These are phyloP conservation scores for Salix dunnii DNA, from an alignment of 345 rosid species.

Conservation along the genomic window DNA sequence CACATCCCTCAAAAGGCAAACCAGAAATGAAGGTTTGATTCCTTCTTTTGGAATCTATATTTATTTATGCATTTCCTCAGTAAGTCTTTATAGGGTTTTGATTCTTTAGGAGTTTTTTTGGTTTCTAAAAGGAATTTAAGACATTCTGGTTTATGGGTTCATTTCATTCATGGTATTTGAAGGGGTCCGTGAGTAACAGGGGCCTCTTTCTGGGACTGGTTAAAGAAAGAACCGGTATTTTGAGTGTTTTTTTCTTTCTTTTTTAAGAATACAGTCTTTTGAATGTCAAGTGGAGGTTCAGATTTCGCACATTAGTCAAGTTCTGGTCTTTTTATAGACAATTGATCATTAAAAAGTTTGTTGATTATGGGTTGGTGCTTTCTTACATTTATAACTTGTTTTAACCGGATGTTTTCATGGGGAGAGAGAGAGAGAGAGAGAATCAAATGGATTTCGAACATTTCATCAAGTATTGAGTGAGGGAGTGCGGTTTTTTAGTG, in stretches of 20 bases:
- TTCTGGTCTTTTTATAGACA: not conserved
- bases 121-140: not conserved
- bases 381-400: not conserved
- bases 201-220: constrained; percentile 9
- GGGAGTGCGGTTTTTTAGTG: too few relatives aligned
- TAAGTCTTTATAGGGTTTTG: constrained; percentile 10
- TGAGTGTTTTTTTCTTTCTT: too few relatives aligned
- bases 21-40: constrained; percentile 59
- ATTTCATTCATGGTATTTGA: constrained; percentile 9
- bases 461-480: not conserved
- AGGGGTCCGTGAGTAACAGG: not conserved
- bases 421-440: not conserved
- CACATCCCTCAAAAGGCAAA: constrained; percentile 15
- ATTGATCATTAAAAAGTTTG: not conserved
- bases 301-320: not conserved
- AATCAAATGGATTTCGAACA: not conserved
- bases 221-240: not conserved
- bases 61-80: not conserved
- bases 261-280: not conserved
- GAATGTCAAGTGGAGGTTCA: not conserved
- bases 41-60: constrained; percentile 21
- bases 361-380: not conserved
- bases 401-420: not conserved
- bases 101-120: constrained; percentile 13
- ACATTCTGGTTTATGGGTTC: constrained; percentile 8